Evolutionary conservation across 2,329 filamentous ascomycete species (phyloP).

Genomic region (Aureobasidium leucospermi): DNA sequence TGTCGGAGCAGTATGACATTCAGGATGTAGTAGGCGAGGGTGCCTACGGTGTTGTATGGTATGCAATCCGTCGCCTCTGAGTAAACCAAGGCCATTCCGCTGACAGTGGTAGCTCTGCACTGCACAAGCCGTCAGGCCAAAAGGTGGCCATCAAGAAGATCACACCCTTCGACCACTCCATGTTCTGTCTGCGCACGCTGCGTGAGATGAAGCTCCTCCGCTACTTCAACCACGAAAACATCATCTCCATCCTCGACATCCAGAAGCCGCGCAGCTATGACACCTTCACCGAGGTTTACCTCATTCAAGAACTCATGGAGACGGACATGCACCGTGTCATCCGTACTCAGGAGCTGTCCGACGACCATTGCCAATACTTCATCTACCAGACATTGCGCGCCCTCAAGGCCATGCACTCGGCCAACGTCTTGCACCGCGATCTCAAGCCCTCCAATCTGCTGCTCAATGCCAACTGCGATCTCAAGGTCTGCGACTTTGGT

Average conservation of each 20-base stretch:
- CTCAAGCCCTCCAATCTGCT: slow-evolving; percentile 96
- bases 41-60: slow-evolving; percentile 98
- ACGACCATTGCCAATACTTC: slow-evolving; percentile 99
- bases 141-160: slow-evolving; percentile 99
- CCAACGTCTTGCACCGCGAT: slow-evolving; percentile 94
- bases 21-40: slow-evolving; percentile 99
- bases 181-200: slow-evolving; percentile 72
- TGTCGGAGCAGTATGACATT: slow-evolving; percentile 98
- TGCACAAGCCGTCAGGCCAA: slow-evolving; percentile 96
- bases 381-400: slow-evolving; percentile 98
- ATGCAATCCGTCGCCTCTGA: slow-evolving; percentile 34
- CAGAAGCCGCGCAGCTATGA: slow-evolving; percentile 97
- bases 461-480: slow-evolving; percentile 95
- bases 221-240: slow-evolving; percentile 99
- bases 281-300: slow-evolving; percentile 93
- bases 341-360: slow-evolving; percentile 93
- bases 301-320: slow-evolving; percentile 99
- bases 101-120: slow-evolving; percentile 64
- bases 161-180: slow-evolving; percentile 96
- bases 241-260: slow-evolving; percentile 98
- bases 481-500: slow-evolving; percentile 98
- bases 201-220: slow-evolving; percentile 98
- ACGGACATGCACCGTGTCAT: slow-evolving; percentile 99
- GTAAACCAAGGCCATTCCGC: neutral
- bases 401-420: slow-evolving; percentile 98